Evolutionary conservation across 1,284 basidiomycete species (phyloP).

Genomic region (Papiliotrema flavescens): DNA sequence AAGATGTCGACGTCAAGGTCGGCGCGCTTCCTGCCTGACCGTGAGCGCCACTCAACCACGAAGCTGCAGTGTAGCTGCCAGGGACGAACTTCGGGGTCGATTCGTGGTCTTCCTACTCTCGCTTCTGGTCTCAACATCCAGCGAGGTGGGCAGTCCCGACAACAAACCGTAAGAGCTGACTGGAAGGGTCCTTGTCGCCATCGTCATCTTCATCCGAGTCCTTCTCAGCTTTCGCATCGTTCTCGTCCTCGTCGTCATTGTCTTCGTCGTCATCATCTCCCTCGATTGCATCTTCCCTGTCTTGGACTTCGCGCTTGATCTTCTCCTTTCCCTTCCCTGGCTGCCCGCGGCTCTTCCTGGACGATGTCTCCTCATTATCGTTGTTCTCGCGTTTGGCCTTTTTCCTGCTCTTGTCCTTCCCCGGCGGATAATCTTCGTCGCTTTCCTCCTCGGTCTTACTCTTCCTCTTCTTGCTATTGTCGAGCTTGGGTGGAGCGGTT

Average conservation of each 20-base stretch:
- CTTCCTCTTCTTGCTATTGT: background rate
- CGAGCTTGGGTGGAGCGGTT: background rate
- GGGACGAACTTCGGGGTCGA: too few relatives aligned
- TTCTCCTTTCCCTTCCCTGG: background rate
- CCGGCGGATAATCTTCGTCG: background rate
- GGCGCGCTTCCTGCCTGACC: background rate
- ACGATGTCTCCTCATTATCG: background rate
- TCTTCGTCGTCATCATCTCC: background rate
- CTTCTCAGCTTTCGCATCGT: background rate
- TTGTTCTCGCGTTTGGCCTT: background rate
- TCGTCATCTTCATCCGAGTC: background rate
- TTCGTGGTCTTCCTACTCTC: too few relatives aligned
- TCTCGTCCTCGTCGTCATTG: background rate
- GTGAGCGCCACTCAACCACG: too few relatives aligned
- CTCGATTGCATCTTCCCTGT: background rate
- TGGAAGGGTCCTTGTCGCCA: background rate
- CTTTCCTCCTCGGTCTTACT: background rate
- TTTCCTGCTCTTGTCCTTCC: background rate
- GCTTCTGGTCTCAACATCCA: too few relatives aligned
- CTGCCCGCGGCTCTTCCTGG: background rate
- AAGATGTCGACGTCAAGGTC: background rate
- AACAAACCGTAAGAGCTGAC: too few relatives aligned
- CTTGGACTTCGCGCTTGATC: background rate
- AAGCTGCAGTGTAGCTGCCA: too few relatives aligned
- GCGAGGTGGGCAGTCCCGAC: too few relatives aligned